These are phyloP conservation scores for Arthrobotrys sinensis DNA, from an alignment of 2,329 filamentous ascomycete genomes.

Conservation along the genomic window DNA sequence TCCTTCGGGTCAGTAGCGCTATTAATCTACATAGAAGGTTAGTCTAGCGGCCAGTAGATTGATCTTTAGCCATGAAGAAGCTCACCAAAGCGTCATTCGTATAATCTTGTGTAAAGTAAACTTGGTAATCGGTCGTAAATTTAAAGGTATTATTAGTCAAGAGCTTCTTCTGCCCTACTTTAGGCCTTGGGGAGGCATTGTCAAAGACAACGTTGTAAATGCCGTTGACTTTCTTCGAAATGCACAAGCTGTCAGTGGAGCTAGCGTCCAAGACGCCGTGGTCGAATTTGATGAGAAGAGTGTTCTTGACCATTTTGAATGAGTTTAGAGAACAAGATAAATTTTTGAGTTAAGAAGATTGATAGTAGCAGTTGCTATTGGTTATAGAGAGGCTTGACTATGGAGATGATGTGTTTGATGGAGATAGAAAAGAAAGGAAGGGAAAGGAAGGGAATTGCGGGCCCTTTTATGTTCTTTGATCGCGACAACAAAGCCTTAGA, in stretches of 20 bases:
- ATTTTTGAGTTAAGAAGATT: background rate
- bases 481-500: no score
- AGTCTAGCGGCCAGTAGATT: background rate
- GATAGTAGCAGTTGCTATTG: background rate
- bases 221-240: constrained; percentile 32
- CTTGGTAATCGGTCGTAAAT: constrained; percentile 16
- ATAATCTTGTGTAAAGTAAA: constrained; percentile 21
- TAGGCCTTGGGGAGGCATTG: constrained; percentile 15
- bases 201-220: constrained; percentile 33
- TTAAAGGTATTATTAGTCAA: constrained; percentile 13
- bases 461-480: background rate
- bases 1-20: constrained; percentile 24
- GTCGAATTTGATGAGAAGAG: constrained; percentile 33
- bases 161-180: constrained; percentile 26
- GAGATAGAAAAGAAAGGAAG: background rate
- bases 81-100: constrained; percentile 14
- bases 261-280: constrained; percentile 3
- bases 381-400: background rate
- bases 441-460: background rate
- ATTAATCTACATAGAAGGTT: background rate
- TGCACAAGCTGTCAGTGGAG: constrained; percentile 28
- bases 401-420: background rate
- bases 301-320: constrained; percentile 33
- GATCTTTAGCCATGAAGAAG: background rate
- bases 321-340: constrained; percentile 9